Conservation (phyloP, 2,329 filamentous ascomycete genomes). For the Chalara sp. region DNA sequence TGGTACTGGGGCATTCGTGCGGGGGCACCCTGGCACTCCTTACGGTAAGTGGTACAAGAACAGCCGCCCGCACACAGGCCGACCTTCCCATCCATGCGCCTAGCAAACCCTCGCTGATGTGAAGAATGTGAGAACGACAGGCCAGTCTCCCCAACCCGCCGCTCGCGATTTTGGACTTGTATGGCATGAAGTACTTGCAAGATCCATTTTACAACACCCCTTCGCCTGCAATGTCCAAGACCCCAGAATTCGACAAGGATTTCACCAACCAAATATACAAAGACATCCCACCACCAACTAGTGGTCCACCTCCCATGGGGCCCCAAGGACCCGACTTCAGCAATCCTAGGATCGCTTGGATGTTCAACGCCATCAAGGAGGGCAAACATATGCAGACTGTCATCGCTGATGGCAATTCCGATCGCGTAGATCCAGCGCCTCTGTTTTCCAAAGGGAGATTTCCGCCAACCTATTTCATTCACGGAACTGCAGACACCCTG, state of each 20-base stretch:
- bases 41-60: no score
- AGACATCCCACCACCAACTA: neutral
- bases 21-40: conserved; percentile 1
- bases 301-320: neutral
- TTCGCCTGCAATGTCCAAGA: neutral
- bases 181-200: no score
- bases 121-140: no score
- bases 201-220: no score
- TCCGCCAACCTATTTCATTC: conserved; percentile 4
- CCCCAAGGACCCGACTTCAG: neutral
- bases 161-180: no score
- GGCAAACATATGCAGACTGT: neutral
- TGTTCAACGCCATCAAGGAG: neutral
- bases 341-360: neutral
- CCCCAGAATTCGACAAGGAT: neutral
- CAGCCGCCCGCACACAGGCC: no score
- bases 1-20: conserved; percentile 1
- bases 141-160: no score
- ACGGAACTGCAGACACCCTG: conserved; percentile 1
- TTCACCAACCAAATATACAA: conserved; percentile 3
- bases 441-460: neutral
- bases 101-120: no score
- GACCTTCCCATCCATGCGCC: no score
- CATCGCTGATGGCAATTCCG: neutral
- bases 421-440: neutral